A percentile compares a stretch with the other conserved stretches of the same genome.
These are phyloP conservation scores for Cystoisospora suis DNA, from an alignment of 169 alveolate genomes.

Conservation along the genomic window DNA sequence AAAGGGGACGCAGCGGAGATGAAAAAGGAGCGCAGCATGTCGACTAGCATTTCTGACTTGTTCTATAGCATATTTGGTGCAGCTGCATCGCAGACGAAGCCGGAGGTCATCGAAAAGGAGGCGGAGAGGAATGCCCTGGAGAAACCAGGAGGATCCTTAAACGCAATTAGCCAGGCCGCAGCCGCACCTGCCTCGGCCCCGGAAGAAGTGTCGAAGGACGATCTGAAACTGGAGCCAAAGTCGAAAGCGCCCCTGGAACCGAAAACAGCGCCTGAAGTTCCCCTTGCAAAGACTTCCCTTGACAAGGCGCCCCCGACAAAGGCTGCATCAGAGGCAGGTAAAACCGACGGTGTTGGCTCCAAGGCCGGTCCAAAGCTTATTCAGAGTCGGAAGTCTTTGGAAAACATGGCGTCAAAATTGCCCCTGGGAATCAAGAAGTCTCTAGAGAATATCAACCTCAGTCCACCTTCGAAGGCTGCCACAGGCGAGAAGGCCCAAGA, in stretches of 20 bases:
- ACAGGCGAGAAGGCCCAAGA: background rate
- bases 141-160: background rate
- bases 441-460: background rate
- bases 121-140: background rate
- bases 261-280: background rate
- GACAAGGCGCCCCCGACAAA: background rate
- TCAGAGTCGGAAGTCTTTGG: background rate
- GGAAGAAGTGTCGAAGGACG: background rate
- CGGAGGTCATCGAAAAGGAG: background rate
- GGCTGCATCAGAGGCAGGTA: background rate
- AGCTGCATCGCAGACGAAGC: background rate
- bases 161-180: background rate
- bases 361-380: background rate
- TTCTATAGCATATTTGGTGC: constrained; percentile 10
- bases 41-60: background rate
- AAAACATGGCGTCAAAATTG: background rate
- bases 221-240: background rate
- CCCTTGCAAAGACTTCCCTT: background rate
- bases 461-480: background rate
- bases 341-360: background rate
- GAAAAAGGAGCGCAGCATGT: background rate
- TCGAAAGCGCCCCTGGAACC: background rate
- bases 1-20: background rate
- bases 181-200: background rate
- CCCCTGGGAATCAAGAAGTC: background rate